Evolutionary conservation across 805 yeast species (phyloP).

Genomic region (Metschnikowia kunwiensis): DNA sequence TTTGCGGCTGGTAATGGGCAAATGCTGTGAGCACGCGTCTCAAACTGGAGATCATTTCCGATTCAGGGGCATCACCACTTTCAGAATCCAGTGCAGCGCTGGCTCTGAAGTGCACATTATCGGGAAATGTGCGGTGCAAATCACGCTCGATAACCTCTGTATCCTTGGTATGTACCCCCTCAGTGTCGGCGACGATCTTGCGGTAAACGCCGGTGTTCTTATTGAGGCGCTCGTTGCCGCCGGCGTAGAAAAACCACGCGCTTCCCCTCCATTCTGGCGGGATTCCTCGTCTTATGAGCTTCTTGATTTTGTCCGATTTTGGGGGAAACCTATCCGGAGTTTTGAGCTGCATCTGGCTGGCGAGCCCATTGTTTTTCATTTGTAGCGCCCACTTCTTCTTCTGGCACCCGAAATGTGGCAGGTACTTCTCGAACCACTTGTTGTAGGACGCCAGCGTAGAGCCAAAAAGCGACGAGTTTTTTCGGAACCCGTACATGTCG

Average conservation of each 20-base stretch:
- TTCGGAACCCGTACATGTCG: slow-evolving; percentile 88
- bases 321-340: slow-evolving; percentile 71
- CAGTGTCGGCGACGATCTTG: slow-evolving; percentile 57
- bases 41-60: slow-evolving; percentile 63
- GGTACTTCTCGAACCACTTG: slow-evolving; percentile 71
- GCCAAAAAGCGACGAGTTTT: slow-evolving; percentile 46
- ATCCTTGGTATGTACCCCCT: slow-evolving; percentile 58
- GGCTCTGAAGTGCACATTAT: slow-evolving; percentile 71
- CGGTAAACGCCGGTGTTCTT: slow-evolving; percentile 75
- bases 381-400: slow-evolving; percentile 74
- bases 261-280: slow-evolving; percentile 97
- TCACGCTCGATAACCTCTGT: slow-evolving; percentile 94
- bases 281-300: slow-evolving; percentile 84
- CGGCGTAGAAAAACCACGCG: slow-evolving; percentile 95
- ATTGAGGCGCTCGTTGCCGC: slow-evolving; percentile 70
- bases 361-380: slow-evolving; percentile 66
- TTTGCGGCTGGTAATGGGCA: slow-evolving; percentile 79
- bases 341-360: slow-evolving; percentile 22
- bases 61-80: slow-evolving; percentile 37
- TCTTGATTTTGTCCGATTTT: slow-evolving; percentile 69
- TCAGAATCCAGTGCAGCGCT: slow-evolving; percentile 1
- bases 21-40: slow-evolving; percentile 82
- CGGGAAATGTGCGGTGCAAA: slow-evolving; percentile 91
- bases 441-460: slow-evolving; percentile 59
- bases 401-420: slow-evolving; percentile 58